Conservation (phyloP, 164 flowering plant genomes). For the Vitis rotundifolia region DNA sequence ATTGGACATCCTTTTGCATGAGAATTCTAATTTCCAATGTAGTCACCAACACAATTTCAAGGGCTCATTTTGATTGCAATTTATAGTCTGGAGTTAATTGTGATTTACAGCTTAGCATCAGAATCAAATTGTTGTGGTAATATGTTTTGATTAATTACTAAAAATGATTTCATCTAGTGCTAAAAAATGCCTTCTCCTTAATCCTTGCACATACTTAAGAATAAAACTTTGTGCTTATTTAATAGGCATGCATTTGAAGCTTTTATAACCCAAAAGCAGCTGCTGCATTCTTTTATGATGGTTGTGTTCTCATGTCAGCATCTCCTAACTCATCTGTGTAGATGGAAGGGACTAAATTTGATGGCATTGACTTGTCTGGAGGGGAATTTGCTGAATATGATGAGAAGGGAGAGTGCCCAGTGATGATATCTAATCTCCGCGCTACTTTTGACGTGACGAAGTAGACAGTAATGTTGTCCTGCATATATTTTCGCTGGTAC, state of each 20-base stretch:
- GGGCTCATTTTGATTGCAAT: too few relatives aligned
- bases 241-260: neutral
- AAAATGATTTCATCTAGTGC: too few relatives aligned
- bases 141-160: too few relatives aligned
- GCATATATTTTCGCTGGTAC: neutral
- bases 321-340: slow-evolving; percentile 18
- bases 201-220: too few relatives aligned
- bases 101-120: too few relatives aligned
- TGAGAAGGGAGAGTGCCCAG: slow-evolving; percentile 71
- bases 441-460: slow-evolving; percentile 50
- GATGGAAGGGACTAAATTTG: slow-evolving; percentile 56
- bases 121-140: too few relatives aligned
- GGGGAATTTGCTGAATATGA: slow-evolving; percentile 72
- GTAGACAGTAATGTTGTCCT: slow-evolving; percentile 11
- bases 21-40: too few relatives aligned
- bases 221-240: too few relatives aligned
- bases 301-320: neutral
- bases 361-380: slow-evolving; percentile 56
- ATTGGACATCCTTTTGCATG: too few relatives aligned
- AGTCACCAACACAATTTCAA: too few relatives aligned
- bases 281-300: neutral
- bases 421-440: slow-evolving; percentile 56
- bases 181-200: too few relatives aligned
- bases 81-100: too few relatives aligned
- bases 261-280: neutral